Percentiles rank a stretch among this genome's conserved stretches.
These are phyloP conservation scores for Mycena maculata DNA, from an alignment of 768 basidiomycete genomes.

Conservation along the genomic window DNA sequence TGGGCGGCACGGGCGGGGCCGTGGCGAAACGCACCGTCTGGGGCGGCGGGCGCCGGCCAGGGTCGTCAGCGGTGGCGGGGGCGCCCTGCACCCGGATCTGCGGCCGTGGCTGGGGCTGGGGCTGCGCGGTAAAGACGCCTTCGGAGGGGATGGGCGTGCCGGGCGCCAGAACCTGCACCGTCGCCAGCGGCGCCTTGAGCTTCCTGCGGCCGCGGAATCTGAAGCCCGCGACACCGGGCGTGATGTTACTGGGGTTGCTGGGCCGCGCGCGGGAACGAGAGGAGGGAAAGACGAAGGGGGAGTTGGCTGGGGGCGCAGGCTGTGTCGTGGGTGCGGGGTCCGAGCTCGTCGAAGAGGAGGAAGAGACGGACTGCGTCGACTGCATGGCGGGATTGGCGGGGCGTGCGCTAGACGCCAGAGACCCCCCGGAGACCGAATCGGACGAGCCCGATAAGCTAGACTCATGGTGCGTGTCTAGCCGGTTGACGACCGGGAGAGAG, in stretches of 20 bases:
- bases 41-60: not conserved
- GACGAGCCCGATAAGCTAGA: conserved; percentile 20
- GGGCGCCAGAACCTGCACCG: conserved; percentile 11
- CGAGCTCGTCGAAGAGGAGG: conserved; percentile 10
- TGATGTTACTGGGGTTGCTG: conserved; percentile 5
- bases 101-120: not conserved
- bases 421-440: conserved; percentile 17
- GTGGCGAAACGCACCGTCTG: not conserved
- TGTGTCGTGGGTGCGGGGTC: not conserved
- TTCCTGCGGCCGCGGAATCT: conserved; percentile 29
- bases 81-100: not conserved
- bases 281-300: conserved; percentile 37
- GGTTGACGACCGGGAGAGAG: not conserved
- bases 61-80: not conserved
- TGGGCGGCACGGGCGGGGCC: conserved; percentile 1
- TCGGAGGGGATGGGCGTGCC: conserved; percentile 22
- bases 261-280: conserved; percentile 37
- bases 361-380: conserved; percentile 18
- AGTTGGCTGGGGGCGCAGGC: not conserved
- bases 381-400: conserved; percentile 14
- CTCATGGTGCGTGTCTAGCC: conserved; percentile 1
- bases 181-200: conserved; percentile 6
- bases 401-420: not conserved
- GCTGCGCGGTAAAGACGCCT: conserved; percentile 16
- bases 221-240: conserved; percentile 16